A percentile compares a stretch with the other conserved stretches of the same genome.
Evolutionary conservation across 176 grass and related monocot species (phyloP).

Genomic region (Paspalum vaginatum): DNA sequence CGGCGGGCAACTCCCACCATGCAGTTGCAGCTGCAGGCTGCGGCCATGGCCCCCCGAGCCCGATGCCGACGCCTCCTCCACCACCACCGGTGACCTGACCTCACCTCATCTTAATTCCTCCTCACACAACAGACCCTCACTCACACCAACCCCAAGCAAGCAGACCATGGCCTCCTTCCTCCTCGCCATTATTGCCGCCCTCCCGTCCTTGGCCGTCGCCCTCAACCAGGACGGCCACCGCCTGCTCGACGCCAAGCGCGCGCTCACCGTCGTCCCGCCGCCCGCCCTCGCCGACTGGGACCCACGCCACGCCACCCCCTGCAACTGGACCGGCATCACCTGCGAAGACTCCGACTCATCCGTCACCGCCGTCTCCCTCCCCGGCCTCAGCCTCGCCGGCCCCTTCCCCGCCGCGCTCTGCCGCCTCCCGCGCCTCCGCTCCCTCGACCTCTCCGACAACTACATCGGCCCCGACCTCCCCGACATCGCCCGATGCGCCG

Average conservation of each 20-base stretch:
- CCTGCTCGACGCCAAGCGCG: conserved; percentile 66
- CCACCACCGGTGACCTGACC: too few species aligned
- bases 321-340: conserved; percentile 66
- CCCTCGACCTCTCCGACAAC: conserved; percentile 55
- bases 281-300: conserved; percentile 54
- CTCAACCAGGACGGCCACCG: conserved; percentile 58
- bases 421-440: conserved; percentile 53
- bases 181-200: conserved; percentile 14
- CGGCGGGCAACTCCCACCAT: too few species aligned
- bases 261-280: conserved; percentile 24
- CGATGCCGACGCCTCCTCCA: too few species aligned
- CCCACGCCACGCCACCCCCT: conserved; percentile 52
- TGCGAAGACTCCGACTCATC: background rate
- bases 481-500: conserved; percentile 22
- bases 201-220: conserved; percentile 11
- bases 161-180: too few species aligned
- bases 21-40: too few species aligned
- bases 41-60: too few species aligned
- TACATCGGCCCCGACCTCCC: conserved; percentile 71
- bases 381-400: conserved; percentile 33
- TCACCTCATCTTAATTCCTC: too few species aligned
- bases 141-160: too few species aligned
- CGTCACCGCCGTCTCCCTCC: conserved; percentile 47
- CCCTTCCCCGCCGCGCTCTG: conserved; percentile 83
- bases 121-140: too few species aligned